Evolutionary conservation across 225 moss, liverwort and hornwort species (phyloP).

Genomic region (Pleurozium schreberi): DNA sequence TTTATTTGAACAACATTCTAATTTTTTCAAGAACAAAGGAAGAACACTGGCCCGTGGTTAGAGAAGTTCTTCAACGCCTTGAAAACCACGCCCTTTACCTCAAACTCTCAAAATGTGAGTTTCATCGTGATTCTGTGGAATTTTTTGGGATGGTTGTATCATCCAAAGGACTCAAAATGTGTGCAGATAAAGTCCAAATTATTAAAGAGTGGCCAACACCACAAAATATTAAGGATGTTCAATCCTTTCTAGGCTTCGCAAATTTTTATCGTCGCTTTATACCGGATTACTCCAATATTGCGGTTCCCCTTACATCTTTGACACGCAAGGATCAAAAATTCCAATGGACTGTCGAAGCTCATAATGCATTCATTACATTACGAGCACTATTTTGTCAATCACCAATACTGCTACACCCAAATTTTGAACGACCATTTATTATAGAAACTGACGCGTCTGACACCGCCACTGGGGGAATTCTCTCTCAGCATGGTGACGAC

Average conservation of each 20-base stretch:
- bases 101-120: background rate
- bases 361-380: background rate
- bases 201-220: background rate
- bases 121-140: background rate
- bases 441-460: no score
- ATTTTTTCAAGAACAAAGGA: background rate
- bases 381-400: background rate
- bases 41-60: background rate
- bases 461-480: no score
- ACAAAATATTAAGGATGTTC: background rate
- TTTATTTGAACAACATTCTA: background rate
- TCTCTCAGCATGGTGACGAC: no score
- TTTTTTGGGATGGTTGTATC: background rate
- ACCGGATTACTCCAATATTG: background rate
- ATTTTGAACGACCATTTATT: no score
- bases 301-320: background rate
- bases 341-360: background rate
- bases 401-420: background rate
- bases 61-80: background rate
- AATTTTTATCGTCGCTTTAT: background rate
- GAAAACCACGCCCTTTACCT: background rate
- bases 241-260: background rate
- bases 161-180: background rate
- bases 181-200: background rate
- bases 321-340: background rate